Evolutionary conservation across 139 green algal genomes (phyloP).

Genomic region (Haematococcus sp.): DNA sequence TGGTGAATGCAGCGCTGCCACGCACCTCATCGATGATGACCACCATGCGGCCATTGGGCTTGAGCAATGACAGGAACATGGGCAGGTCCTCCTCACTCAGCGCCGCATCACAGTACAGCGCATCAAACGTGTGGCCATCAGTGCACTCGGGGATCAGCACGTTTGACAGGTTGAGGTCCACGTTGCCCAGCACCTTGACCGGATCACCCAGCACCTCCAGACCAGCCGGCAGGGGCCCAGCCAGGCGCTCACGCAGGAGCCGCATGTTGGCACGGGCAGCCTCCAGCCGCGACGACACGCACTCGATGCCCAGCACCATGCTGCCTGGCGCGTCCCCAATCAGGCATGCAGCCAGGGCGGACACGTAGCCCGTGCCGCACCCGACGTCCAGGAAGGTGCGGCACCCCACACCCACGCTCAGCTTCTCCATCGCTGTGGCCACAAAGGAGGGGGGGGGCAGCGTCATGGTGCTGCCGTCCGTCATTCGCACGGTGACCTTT

Average conservation of each 20-base stretch:
- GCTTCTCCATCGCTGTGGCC: constrained; percentile 50
- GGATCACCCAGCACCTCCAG: constrained; percentile 4
- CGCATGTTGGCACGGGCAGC: constrained; percentile 43
- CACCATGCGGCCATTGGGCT: constrained; percentile 48
- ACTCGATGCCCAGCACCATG: constrained; percentile 52
- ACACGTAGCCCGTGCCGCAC: constrained; percentile 58
- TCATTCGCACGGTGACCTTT: constrained; percentile 57
- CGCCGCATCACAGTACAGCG: constrained; percentile 54
- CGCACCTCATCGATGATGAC: constrained; percentile 49
- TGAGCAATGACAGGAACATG: constrained; percentile 54
- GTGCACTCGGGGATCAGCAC: constrained; percentile 65
- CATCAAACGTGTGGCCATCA: constrained; percentile 46
- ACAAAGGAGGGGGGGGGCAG: constrained; percentile 56
- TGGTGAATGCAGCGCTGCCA: too few species aligned
- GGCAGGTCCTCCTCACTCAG: constrained; percentile 59
- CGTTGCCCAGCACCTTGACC: constrained; percentile 12
- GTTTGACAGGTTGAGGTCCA: constrained; percentile 41
- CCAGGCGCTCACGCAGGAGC: constrained; percentile 34
- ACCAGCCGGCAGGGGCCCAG: constrained; percentile 27
- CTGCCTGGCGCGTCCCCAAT: constrained; percentile 20
- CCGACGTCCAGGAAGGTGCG: constrained; percentile 59
- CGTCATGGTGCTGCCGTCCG: constrained; percentile 55
- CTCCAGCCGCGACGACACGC: constrained; percentile 48
- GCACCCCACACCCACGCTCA: constrained; percentile 39
- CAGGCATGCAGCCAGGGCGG: constrained; percentile 51